Evolutionary conservation across 2,329 filamentous ascomycete species (phyloP), one percentile per base, ranked within the genome.

Genomic region (Colletotrichum tabaci): DNA sequence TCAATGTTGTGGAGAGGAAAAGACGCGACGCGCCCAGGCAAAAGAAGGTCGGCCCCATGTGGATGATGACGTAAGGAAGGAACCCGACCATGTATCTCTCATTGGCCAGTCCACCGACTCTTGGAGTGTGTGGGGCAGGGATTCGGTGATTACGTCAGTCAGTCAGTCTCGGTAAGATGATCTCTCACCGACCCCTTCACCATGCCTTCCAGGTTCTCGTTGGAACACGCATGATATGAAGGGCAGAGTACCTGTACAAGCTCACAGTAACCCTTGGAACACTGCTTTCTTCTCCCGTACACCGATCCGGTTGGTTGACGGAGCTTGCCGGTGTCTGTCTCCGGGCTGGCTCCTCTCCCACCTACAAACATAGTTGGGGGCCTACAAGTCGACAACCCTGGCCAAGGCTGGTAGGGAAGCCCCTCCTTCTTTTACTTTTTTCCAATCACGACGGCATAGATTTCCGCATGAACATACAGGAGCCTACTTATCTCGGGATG

Each of bases 161-260:
- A 52, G 61, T 63, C 49, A 42, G 13, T 13, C 16, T 63, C 49
- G 61, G 61, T 63, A 18, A 63, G 21, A 10, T 5, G 13, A 5
- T 3, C 6, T 16, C 9, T 63, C 49, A 63, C 61, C 47, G 47
- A 26, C 23, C 8, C 15, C 21, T 53, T 63, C 47, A 23, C 16
- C 21, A 52, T 30, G 8, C 30, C 13, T 16, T 35, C 30, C 21
- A n/a, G n/a, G 30, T 7, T n/a, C 9, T 52, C 23, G 13, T 15
- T 15, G 44, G 18, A 55, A n/a, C 18, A 6, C 30, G 30, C 30
- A 30, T 30, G 7, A 1, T 30, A 1, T 30, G 30, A 30, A 30
- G 7, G 30, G 8, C 30, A 30, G 30, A 30, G 30, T 8, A 23
- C 21, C 21, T 23, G 21, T 23, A 30, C 30, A 6, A 30, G 30